A percentile compares a stretch with the other conserved stretches of the same genome.
phyloP scores from a whole-genome alignment of 768 basidiomycete species.

The Psilocybe azurescens region DNA sequence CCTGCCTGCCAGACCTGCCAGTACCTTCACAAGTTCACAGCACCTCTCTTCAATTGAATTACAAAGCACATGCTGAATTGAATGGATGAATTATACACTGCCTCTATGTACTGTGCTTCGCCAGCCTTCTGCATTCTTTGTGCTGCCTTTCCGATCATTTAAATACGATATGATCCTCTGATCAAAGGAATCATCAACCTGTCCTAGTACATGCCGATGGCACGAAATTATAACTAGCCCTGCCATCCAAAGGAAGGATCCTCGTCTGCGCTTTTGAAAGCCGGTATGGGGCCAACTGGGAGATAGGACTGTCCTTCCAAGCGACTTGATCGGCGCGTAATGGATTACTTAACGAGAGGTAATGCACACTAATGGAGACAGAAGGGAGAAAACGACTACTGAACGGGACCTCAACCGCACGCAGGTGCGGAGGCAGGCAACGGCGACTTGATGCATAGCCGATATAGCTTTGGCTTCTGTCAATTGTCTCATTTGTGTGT shows the following conservation, averaged over 20 bases:
- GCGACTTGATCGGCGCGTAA: conserved; percentile 30
- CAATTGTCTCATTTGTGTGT: neutral
- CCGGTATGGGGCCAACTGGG: conserved; percentile 16
- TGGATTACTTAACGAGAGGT: neutral
- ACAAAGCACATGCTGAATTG: no score
- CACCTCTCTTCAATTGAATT: no score
- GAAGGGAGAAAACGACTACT: neutral
- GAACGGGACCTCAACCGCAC: no score
- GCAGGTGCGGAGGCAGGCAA: neutral
- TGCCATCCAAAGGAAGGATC: conserved; percentile 3
- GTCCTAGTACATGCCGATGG: no score
- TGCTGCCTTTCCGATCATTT: no score
- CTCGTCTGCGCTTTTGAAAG: conserved; percentile 18
- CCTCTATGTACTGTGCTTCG: no score
- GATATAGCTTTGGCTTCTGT: conserved; percentile 10
- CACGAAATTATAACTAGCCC: neutral
- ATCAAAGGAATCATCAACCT: no score
- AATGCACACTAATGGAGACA: conserved; percentile 7
- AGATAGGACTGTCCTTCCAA: conserved; percentile 5
- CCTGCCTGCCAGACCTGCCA: no score
- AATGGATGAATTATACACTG: no score
- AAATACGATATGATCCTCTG: no score
- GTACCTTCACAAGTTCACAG: no score
- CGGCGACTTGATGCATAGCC: conserved; percentile 17
- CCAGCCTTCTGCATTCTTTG: no score